Conservation (phyloP, 2,329 filamentous ascomycete genomes). For the Fusarium euwallaceae region DNA sequence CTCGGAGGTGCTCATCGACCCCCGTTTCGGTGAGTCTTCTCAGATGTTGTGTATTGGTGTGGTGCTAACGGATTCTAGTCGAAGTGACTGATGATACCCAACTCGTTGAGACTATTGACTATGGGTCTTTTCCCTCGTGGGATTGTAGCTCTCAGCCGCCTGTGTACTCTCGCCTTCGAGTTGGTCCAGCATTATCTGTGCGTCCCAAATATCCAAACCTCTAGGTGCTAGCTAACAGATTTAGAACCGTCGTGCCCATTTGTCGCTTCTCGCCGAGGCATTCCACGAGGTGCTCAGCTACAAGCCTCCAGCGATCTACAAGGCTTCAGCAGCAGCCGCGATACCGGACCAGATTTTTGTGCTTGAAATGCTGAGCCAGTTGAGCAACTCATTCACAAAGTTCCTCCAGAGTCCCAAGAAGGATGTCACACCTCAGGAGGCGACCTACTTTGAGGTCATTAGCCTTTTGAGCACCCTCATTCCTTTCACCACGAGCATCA, state of each 20-base stretch:
- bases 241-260: slow-evolving; percentile 64
- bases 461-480: slow-evolving; percentile 56
- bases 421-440: slow-evolving; percentile 58
- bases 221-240: slow-evolving; percentile 19
- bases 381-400: slow-evolving; percentile 58
- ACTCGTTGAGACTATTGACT: slow-evolving; percentile 63
- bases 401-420: slow-evolving; percentile 51
- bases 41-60: rapidly evolving
- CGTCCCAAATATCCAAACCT: slow-evolving; percentile 25
- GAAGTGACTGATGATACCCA: slow-evolving; percentile 56
- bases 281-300: slow-evolving; percentile 65
- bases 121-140: slow-evolving; percentile 65
- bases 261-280: slow-evolving; percentile 63
- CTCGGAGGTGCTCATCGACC: slow-evolving; percentile 58
- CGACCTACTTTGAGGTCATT: slow-evolving; percentile 59
- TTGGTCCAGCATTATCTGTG: slow-evolving; percentile 67
- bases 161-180: slow-evolving; percentile 60
- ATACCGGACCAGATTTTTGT: slow-evolving; percentile 60
- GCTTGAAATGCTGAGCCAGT: slow-evolving; percentile 56
- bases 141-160: slow-evolving; percentile 54
- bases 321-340: slow-evolving; percentile 56
- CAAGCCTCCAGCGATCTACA: slow-evolving; percentile 65
- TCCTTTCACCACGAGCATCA: slow-evolving; percentile 45
- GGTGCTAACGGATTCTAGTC: slow-evolving; percentile 49
- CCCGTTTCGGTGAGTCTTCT: slow-evolving; percentile 60